A percentile compares a stretch with the other conserved stretches of the same genome.
These are phyloP conservation scores for Talaromyces sp. DNA, from an alignment of 2,329 filamentous ascomycete genomes.

Conservation along the genomic window DNA sequence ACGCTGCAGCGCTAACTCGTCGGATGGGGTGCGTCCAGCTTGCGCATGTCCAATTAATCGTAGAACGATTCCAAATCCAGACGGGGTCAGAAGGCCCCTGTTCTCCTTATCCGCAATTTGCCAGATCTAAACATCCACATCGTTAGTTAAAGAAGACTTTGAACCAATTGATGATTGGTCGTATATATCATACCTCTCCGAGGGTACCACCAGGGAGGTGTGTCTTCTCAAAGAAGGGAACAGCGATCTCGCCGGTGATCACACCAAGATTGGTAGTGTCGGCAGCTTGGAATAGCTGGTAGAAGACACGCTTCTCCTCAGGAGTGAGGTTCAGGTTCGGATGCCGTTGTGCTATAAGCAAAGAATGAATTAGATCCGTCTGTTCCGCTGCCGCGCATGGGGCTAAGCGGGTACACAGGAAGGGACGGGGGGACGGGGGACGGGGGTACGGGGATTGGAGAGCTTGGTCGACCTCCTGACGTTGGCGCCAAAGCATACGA, in stretches of 20 bases:
- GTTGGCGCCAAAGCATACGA: constrained; percentile 14
- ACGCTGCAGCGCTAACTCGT: constrained; percentile 80
- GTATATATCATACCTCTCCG: constrained; percentile 68
- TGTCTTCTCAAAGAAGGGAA: constrained; percentile 98
- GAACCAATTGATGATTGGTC: background rate
- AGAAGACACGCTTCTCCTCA: constrained; percentile 93
- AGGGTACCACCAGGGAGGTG: constrained; percentile 81
- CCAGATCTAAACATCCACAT: constrained; percentile 73
- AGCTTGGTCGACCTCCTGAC: constrained; percentile 30
- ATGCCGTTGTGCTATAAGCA: constrained; percentile 38
- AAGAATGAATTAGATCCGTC: constrained; percentile 21
- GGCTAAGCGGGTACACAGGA: background rate
- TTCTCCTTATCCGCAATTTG: constrained; percentile 98
- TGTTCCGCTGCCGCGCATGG: constrained; percentile 24
- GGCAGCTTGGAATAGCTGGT: constrained; percentile 88
- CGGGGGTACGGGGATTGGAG: constrained; percentile 14
- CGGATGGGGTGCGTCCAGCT: constrained; percentile 76
- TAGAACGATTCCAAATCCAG: constrained; percentile 90
- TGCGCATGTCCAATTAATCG: constrained; percentile 96
- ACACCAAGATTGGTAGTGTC: constrained; percentile 91
- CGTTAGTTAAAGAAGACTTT: background rate
- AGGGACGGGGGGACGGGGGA: too few relatives aligned
- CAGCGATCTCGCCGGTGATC: constrained; percentile 92
- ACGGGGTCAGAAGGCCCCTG: constrained; percentile 85
- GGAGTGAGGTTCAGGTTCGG: constrained; percentile 81